Evolutionary conservation across 768 basidiomycete genomes (phyloP).

Genomic region (Trametes cinnabarina): DNA sequence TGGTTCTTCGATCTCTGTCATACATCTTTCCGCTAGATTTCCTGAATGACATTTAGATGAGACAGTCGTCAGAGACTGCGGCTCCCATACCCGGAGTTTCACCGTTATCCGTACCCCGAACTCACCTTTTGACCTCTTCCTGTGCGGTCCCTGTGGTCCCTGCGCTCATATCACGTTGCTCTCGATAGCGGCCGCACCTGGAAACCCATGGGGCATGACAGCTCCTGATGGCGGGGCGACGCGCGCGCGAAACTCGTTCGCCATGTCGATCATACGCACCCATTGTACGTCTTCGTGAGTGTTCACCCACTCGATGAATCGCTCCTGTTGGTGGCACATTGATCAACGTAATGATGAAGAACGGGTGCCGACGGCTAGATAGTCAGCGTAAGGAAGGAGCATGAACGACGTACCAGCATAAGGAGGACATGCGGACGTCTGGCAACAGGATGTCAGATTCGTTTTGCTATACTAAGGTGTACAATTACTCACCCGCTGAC

Average conservation of each 20-base stretch:
- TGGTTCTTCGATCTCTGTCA: too few species aligned
- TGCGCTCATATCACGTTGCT: not conserved
- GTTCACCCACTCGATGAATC: constrained; percentile 75
- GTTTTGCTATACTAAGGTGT: not conserved
- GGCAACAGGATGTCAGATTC: not conserved
- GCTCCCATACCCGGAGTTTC: too few species aligned
- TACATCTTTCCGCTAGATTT: too few species aligned
- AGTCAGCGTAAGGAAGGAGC: not conserved
- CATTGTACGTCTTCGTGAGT: constrained; percentile 67
- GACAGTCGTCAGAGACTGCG: too few species aligned
- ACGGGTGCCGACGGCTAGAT: not conserved
- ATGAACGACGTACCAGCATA: constrained; percentile 54
- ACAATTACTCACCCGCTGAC: constrained; percentile 53
- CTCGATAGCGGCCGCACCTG: not conserved
- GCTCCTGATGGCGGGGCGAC: constrained; percentile 48
- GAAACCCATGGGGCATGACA: constrained; percentile 45
- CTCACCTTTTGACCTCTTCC: too few species aligned
- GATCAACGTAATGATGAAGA: not conserved
- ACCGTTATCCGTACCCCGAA: too few species aligned
- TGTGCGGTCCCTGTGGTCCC: too few species aligned
- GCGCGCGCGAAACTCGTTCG: constrained; percentile 56
- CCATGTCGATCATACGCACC: constrained; percentile 70
- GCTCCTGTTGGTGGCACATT: constrained; percentile 42
- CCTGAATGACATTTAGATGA: too few species aligned
- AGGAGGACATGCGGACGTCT: constrained; percentile 69